phyloP scores from a whole-genome alignment of 2,329 filamentous ascomycete genomes.

The Aspergillus sp. region DNA sequence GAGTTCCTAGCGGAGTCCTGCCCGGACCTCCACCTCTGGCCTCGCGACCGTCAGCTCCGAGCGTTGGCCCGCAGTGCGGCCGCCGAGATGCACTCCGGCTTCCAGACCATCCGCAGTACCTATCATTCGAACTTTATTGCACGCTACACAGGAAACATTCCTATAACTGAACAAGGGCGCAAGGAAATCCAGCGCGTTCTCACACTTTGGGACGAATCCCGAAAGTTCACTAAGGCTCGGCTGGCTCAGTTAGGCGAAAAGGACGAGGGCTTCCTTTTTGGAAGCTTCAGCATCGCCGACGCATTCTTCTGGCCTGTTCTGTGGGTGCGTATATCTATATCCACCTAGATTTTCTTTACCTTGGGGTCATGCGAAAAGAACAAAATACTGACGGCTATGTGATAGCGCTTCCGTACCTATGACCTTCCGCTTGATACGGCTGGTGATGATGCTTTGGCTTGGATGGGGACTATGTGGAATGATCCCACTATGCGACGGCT shows the following conservation, averaged over 20 bases:
- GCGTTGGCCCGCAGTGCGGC: constrained; percentile 30
- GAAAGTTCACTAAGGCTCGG: constrained; percentile 21
- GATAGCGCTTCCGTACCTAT: constrained; percentile 33
- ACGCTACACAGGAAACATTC: constrained; percentile 29
- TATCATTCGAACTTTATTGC: constrained; percentile 31
- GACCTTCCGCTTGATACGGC: constrained; percentile 26
- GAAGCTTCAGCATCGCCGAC: constrained; percentile 37
- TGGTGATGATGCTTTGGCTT: constrained; percentile 23
- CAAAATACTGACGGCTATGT: not conserved
- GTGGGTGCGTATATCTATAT: constrained; percentile 25
- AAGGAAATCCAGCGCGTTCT: constrained; percentile 26
- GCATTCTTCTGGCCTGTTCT: constrained; percentile 39
- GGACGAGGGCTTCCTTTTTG: constrained; percentile 37
- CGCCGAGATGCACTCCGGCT: constrained; percentile 36
- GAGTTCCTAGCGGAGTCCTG: constrained; percentile 33
- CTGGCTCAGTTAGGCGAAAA: constrained; percentile 21
- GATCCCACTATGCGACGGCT: constrained; percentile 23
- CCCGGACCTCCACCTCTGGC: constrained; percentile 29
- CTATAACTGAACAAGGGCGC: constrained; percentile 21
- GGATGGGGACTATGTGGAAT: constrained; percentile 36
- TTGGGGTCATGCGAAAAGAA: not conserved
- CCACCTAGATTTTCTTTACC: too few species aligned
- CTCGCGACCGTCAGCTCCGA: constrained; percentile 28
- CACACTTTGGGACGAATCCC: constrained; percentile 25
- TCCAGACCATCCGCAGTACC: constrained; percentile 21